phyloP scores from a whole-genome alignment of 305 asterid species.

The Ajuga reptans region DNA sequence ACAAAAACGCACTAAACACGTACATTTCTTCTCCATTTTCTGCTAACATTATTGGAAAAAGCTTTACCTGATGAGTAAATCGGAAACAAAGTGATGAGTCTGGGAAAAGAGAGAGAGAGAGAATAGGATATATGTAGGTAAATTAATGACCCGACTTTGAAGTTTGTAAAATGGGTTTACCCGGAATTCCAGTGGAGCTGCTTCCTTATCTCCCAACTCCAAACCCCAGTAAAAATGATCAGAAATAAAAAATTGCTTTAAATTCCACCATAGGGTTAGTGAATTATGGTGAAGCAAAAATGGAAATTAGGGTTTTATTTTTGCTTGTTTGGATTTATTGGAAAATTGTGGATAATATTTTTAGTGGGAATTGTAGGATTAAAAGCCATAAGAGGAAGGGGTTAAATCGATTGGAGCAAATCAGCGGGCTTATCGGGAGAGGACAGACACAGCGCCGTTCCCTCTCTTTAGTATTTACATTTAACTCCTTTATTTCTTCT shows the following conservation, averaged over 20 bases:
- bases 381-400: conserved; percentile 9
- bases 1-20: neutral
- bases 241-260: neutral
- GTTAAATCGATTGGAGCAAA: conserved; percentile 13
- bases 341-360: neutral
- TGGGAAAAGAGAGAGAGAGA: neutral
- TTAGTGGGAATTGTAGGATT: neutral
- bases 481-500: neutral
- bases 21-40: neutral
- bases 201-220: conserved; percentile 37
- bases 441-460: conserved; percentile 30
- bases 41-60: neutral
- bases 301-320: neutral
- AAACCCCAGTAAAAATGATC: conserved; percentile 28
- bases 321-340: neutral
- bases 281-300: neutral
- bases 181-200: conserved; percentile 34
- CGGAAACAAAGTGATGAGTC: neutral
- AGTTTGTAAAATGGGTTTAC: conserved; percentile 31
- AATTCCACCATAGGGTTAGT: neutral
- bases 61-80: conserved; percentile 7
- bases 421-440: conserved; percentile 29
- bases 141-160: conserved; percentile 26
- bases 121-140: conserved; percentile 17
- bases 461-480: neutral